Evolutionary conservation across 768 basidiomycete genomes (phyloP), one percentile per base, ranked within the genome.

Genomic region (Myochromella boudieri): DNA sequence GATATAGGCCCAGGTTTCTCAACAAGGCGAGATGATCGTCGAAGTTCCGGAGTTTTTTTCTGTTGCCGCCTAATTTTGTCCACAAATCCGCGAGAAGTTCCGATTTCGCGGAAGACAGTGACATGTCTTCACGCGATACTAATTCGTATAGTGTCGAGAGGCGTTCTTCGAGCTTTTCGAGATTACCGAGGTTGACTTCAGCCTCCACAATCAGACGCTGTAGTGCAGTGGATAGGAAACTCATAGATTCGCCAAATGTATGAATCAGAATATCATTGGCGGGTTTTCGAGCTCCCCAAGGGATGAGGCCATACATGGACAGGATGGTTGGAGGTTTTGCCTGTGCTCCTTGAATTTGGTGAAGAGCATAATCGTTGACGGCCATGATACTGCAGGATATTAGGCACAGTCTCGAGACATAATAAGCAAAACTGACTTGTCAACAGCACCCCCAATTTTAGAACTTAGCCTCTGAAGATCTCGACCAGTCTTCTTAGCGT

Each of bases 371-470:
- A 44, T 82, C 82, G 50, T 88, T 91, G 41, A 87, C 72, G 0
- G 87, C 85, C 65, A 87, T 75, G 55, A 90, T 81, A 36, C 86
- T 90, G 44, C 9, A 58, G 21, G 37, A 37, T 31, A 27, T 45
- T 28, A 46, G 44, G 33, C 6, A 18, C 18, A 40, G 27, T 24
- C 7, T 50, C 17, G 48, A 27, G 17, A 18, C 36, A 20, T n/a
- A 38, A 24, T 9, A 21, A 22, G 18, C 2, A 31, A 31, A n/a
- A 65, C 82, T 59, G 46, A 87, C 88, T 68, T 80, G 51, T 91
- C 89, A 1, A 91, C 83, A 0, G 86, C 79, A 26, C 87, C 85
- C 27, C 78, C 75, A n/a, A 90, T 77, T 57, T 75, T 85, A 3
- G 88, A 69, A 27, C 77, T 76, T 32, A 91, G 68, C 57, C 67